Evolutionary conservation across 1,284 basidiomycete species (phyloP), one percentile per base, ranked within the genome.

Genomic region (Malassezia pachydermatis): DNA sequence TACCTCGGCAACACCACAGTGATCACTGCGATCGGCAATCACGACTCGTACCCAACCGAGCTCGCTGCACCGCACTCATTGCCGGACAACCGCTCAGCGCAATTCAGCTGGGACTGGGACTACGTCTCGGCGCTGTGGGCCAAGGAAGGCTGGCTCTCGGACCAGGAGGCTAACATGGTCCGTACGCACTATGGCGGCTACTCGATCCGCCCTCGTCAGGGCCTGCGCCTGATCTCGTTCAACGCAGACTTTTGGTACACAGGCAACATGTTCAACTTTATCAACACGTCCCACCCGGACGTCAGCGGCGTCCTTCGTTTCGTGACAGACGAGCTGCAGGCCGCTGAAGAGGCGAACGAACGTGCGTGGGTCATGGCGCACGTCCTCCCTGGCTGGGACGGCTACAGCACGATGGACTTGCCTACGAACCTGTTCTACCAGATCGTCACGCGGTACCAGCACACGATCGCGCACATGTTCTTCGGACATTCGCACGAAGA

Each of bases 401-500:
- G 62, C 23, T 73, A 82, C 82, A 70, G 85, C 82, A 81, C 83
- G 53, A 58, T 76, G 51, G 50, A 48, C 53, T 58, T 59, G 42
- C 55, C 58, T 11, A 68, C 65, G 5, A 63, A 64, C 45, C 57
- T 62, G 42, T 51, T 60, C 43, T 53, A 66, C 46, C 54, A 59
- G 49, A 86, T 84, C 49, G 82, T 87, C 45, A 83, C 86, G 61
- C 80, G 84, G 9, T 87, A 79, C 70, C 29, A 32, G 14, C 82
- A 85, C 65, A 83, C 86, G 45, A 84, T 87, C 52, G 81, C 83
- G 23, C 81, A 82, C 81, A 58, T 86, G 36, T 85, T 86, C 74
- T 86, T 78, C 62, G 84, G 84, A 1, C 85, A 87, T 65, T 82
- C 83, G 0, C 84, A 87, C 55, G 84, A 87, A 65, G 84, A 87